Evolutionary conservation across 805 yeast genomes (phyloP).

Genomic region (Cyberlindnera suaveolens): DNA sequence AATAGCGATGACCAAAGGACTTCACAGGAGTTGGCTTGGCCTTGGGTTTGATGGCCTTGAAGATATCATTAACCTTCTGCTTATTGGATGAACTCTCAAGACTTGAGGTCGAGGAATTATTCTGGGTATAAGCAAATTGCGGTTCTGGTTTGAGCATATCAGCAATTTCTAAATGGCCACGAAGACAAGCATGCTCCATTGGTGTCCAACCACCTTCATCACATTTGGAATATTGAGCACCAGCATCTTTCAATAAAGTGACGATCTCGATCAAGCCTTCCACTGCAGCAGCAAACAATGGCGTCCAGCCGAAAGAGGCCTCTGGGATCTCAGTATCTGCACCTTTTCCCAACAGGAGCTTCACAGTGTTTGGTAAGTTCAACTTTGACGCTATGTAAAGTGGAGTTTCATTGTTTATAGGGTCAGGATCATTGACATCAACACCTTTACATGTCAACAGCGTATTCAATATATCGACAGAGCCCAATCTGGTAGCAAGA

Average conservation of each 20-base stretch:
- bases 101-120: not conserved
- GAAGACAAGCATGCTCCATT: slow-evolving; percentile 89
- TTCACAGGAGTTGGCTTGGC: slow-evolving; percentile 44
- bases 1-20: slow-evolving; percentile 79
- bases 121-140: slow-evolving; percentile 26
- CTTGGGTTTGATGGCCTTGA: slow-evolving; percentile 17
- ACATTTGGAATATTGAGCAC: slow-evolving; percentile 46
- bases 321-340: slow-evolving; percentile 79
- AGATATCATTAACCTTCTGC: slow-evolving; percentile 11
- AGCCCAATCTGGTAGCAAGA: slow-evolving; percentile 55
- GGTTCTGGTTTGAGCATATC: slow-evolving; percentile 47
- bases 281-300: slow-evolving; percentile 82
- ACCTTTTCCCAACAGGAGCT: slow-evolving; percentile 45
- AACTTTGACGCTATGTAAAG: slow-evolving; percentile 74
- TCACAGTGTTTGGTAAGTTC: slow-evolving; percentile 47
- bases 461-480: slow-evolving; percentile 46
- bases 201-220: slow-evolving; percentile 96
- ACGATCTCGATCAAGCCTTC: slow-evolving; percentile 68
- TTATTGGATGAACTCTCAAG: slow-evolving; percentile 1
- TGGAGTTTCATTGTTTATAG: slow-evolving; percentile 67
- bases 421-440: slow-evolving; percentile 57
- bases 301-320: slow-evolving; percentile 86
- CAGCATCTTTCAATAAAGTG: slow-evolving; percentile 42
- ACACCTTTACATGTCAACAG: slow-evolving; percentile 53
- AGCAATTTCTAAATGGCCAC: slow-evolving; percentile 78